Conservation (phyloP, 768 basidiomycete species). For the Phallus indusiatus region DNA sequence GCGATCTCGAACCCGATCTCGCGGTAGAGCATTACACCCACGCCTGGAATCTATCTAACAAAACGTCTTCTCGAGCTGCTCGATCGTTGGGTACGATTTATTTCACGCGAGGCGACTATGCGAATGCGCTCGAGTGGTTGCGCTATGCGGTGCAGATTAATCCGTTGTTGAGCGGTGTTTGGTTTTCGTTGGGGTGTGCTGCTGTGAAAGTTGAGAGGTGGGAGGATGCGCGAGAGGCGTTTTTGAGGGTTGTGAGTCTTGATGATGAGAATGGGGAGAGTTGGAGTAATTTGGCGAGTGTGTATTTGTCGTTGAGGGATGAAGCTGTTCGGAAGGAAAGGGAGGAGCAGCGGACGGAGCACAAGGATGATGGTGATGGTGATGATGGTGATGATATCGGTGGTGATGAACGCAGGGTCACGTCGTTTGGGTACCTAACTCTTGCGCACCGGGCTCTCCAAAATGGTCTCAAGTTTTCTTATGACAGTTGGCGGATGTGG, state of each 20-base stretch:
- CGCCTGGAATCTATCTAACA: conserved; percentile 76
- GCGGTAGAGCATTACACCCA: conserved; percentile 66
- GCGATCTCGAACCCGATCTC: conserved; percentile 73
- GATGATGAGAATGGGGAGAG: conserved; percentile 97
- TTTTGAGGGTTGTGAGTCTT: conserved; percentile 76
- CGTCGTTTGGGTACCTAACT: conserved; percentile 43
- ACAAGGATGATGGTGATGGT: too few species aligned
- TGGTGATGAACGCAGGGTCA: background rate
- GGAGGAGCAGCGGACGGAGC: too few species aligned
- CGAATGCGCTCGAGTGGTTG: conserved; percentile 55
- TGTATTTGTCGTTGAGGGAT: conserved; percentile 78
- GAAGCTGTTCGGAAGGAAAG: conserved; percentile 22
- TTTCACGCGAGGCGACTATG: conserved; percentile 59
- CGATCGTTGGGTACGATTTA: conserved; percentile 81
- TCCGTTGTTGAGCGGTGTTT: conserved; percentile 75
- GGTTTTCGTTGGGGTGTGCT: conserved; percentile 96
- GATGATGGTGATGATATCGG: background rate
- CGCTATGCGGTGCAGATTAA: conserved; percentile 77
- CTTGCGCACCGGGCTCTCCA: conserved; percentile 90
- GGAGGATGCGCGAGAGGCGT: conserved; percentile 76
- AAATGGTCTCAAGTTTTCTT: conserved; percentile 74
- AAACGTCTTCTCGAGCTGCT: conserved; percentile 83
- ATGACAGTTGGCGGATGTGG: conserved; percentile 98
- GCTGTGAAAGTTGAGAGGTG: conserved; percentile 75
- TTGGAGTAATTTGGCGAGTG: conserved; percentile 94